Conservation (phyloP, 2,329 filamentous ascomycete genomes). For the Ophiocordyceps australis region DNA sequence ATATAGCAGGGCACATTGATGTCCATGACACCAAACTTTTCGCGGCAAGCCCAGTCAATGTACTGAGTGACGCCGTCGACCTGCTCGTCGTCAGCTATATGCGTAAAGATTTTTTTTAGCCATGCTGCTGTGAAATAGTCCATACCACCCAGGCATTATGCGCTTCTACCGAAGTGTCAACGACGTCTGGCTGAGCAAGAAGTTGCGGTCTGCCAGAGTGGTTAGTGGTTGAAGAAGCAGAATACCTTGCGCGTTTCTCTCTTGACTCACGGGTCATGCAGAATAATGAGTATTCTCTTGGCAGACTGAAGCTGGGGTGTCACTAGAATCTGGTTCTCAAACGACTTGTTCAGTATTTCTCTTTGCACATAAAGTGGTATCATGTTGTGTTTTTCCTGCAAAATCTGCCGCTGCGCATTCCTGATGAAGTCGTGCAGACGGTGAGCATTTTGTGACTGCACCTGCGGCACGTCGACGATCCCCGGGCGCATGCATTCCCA, state of each 20-base stretch:
- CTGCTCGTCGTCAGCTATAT: conserved; percentile 23
- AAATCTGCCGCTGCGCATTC: conserved; percentile 50
- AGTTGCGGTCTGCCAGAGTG: conserved; percentile 48
- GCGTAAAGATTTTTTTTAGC: too few species aligned
- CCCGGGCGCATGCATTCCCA: conserved; percentile 79
- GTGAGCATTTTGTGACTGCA: conserved; percentile 33
- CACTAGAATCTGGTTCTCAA: conserved; percentile 72
- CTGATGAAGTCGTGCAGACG: conserved; percentile 69
- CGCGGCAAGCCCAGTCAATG: conserved; percentile 63
- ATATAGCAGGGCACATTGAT: conserved; percentile 75
- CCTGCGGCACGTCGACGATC: conserved; percentile 32
- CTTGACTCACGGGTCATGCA: conserved; percentile 83
- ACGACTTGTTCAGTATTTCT: conserved; percentile 53
- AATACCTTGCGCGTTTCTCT: too few species aligned
- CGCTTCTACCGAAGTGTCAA: conserved; percentile 57
- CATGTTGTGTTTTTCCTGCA: conserved; percentile 63
- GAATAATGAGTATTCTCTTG: conserved; percentile 60
- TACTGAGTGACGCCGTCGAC: conserved; percentile 68
- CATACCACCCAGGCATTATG: conserved; percentile 83
- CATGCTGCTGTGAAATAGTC: too few species aligned
- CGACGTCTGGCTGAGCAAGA: conserved; percentile 44
- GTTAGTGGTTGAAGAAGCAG: too few species aligned
- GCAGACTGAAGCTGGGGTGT: conserved; percentile 51
- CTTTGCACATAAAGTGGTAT: conserved; percentile 64
- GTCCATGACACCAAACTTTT: conserved; percentile 73